Base-by-base conservation (phyloP, 1,139 yeast genomes). In the Scheffersomyces cryptocercus region DNA sequence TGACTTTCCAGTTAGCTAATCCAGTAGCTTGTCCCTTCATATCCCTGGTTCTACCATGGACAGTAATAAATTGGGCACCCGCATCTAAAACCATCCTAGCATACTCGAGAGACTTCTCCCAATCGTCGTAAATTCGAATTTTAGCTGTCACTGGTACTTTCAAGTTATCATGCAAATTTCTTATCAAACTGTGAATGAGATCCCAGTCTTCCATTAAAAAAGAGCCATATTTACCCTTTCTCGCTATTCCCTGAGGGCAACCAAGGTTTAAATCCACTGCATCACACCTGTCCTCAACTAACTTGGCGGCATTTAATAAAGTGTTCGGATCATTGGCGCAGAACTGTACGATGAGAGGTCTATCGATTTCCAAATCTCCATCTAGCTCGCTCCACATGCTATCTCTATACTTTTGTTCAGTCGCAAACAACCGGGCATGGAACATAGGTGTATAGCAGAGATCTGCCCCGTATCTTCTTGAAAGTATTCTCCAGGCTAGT, bases 201-300 rank as follows among this genome's bases (percentile, higher is more conserved):
- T 81, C 89, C 99, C 99, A 93, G 60, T 95, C 97, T 46, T 95
- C 99, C 97, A 91, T 93, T 42, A 95, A 69, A 56, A 90, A 95
- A 0, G 99, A 85, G 0, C 99, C 99, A 61, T 95, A 95, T 53
- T 88, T 85, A 0, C 99, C 99, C 63, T 89, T 88, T 50, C 79
- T 80, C 0, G 99, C 99, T 48, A 95, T 95, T 1, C 97, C 97
- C 65, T 95, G 99, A 0, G 99, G 99, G 62, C 99, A 95, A 0
- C 99, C 99, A 48, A 95, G 73, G 59, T 93, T 93, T 52, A 93
- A 75, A 66, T 93, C 99, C 12, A 93, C 95, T 0, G 98, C 99
- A 69, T 93, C 99, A 65, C 97, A 91, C 52, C 81, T 77, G 45
- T 84, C 87, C 53, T 84, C 87, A 3, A 90, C 93, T n/a, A 74